Conservation (phyloP, 768 basidiomycete species). For the Cystofilobasidium macerans region DNA sequence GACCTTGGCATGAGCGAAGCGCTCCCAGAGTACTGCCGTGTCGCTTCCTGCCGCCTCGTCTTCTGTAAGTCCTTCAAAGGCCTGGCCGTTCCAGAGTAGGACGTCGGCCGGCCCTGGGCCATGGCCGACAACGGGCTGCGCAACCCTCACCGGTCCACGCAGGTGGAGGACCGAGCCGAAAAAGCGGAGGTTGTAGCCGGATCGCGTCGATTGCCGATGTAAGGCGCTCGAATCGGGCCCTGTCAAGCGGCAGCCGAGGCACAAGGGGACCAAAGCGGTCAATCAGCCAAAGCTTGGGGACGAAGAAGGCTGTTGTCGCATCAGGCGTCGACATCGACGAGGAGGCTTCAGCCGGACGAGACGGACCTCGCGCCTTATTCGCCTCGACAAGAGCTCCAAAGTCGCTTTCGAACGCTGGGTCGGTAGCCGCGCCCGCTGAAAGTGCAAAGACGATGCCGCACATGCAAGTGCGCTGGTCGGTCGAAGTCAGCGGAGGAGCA, state of each 20-base stretch:
- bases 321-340: background rate
- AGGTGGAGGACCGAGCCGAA: constrained; percentile 67
- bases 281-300: background rate
- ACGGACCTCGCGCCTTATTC: constrained; percentile 20
- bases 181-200: constrained; percentile 36
- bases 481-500: background rate
- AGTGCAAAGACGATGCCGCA: constrained; percentile 27
- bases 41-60: constrained; percentile 41
- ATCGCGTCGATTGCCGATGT: background rate
- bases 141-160: constrained; percentile 49
- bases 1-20: constrained; percentile 39
- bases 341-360: background rate
- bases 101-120: constrained; percentile 46
- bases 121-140: constrained; percentile 60
- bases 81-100: constrained; percentile 82
- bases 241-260: background rate
- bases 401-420: background rate
- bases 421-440: background rate
- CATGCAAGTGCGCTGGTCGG: no score
- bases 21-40: constrained; percentile 63
- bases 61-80: constrained; percentile 62
- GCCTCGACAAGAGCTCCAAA: constrained; percentile 15
- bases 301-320: no score
- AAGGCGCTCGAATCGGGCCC: constrained; percentile 13
- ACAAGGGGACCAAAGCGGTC: background rate